A percentile compares a stretch with the other conserved stretches of the same genome.
phyloP scores from a whole-genome alignment of 2,329 filamentous ascomycete species.

The Pseudonectria foliicola region DNA sequence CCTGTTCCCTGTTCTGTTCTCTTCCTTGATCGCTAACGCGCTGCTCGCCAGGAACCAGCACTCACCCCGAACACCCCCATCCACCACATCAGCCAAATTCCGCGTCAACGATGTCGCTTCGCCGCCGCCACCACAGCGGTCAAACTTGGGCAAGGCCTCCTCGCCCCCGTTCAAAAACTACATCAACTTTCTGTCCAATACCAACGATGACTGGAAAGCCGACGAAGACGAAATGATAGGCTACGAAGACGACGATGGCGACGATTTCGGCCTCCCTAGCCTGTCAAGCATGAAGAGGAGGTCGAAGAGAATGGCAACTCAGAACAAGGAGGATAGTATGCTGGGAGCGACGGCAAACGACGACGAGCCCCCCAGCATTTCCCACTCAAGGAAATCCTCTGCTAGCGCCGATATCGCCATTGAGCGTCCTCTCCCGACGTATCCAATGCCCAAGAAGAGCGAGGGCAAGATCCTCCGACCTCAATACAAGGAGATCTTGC shows the following conservation, averaged over 20 bases:
- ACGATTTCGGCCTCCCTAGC: constrained; percentile 92
- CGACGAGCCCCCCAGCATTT: constrained; percentile 31
- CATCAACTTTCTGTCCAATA: constrained; percentile 72
- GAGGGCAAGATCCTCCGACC: constrained; percentile 94
- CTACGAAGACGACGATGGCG: constrained; percentile 81
- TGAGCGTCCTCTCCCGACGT: constrained; percentile 73
- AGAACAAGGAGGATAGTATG: constrained; percentile 24
- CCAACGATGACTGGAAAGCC: constrained; percentile 74
- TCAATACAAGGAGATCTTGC: constrained; percentile 94
- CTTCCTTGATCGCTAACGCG: not conserved
- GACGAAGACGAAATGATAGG: constrained; percentile 71
- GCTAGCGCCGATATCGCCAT: constrained; percentile 93
- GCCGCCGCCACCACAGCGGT: constrained; percentile 42
- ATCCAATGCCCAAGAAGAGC: constrained; percentile 80
- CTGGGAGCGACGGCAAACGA: constrained; percentile 27
- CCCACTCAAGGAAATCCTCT: constrained; percentile 54
- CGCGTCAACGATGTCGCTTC: constrained; percentile 47
- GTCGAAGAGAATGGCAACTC: constrained; percentile 45
- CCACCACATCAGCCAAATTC: constrained; percentile 47
- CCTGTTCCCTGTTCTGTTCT: not conserved
- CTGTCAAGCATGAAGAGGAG: constrained; percentile 85
- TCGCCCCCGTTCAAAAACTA: constrained; percentile 64
- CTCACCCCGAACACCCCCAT: constrained; percentile 69
- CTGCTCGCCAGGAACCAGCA: constrained; percentile 50
- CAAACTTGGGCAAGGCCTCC: constrained; percentile 47